These are phyloP conservation scores for Pythium pyrilobum DNA, from an alignment of 352 stramenopile species.

Conservation along the genomic window DNA sequence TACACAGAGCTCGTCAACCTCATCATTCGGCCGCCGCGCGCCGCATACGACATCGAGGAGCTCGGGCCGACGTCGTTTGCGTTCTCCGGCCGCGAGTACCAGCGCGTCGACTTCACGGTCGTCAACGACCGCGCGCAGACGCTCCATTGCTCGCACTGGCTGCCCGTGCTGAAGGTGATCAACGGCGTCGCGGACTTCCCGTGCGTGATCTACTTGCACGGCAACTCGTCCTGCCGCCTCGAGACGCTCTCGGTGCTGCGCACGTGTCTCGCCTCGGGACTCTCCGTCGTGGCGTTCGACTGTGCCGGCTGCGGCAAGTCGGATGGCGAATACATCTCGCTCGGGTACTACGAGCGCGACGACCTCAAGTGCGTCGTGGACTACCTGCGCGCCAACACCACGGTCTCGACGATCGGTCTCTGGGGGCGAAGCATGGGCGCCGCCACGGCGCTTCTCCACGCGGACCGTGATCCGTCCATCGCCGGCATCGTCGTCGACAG, in stretches of 20 bases:
- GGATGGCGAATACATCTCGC: slow-evolving; percentile 96
- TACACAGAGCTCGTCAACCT: slow-evolving; percentile 97
- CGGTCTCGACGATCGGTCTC: slow-evolving; percentile 93
- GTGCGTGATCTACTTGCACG: slow-evolving; percentile 98
- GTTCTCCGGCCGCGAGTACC: slow-evolving; percentile 86
- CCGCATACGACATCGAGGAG: slow-evolving; percentile 87
- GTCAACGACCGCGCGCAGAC: slow-evolving; percentile 72
- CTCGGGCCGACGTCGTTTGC: slow-evolving; percentile 89
- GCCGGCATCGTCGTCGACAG: slow-evolving; percentile 97
- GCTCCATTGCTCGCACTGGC: slow-evolving; percentile 95
- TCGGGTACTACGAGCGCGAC: slow-evolving; percentile 96
- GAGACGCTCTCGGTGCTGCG: slow-evolving; percentile 91
- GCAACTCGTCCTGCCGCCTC: slow-evolving; percentile 94
- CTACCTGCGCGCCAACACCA: slow-evolving; percentile 88
- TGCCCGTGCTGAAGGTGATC: slow-evolving; percentile 43
- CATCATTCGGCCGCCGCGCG: slow-evolving; percentile 95
- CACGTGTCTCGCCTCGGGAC: slow-evolving; percentile 88
- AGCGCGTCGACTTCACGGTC: slow-evolving; percentile 89
- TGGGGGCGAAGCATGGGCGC: slow-evolving; percentile 98
- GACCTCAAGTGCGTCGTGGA: slow-evolving; percentile 88
- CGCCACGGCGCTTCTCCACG: slow-evolving; percentile 96
- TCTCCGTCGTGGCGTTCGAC: slow-evolving; percentile 97
- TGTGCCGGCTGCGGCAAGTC: slow-evolving; percentile 94
- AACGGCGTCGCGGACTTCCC: slow-evolving; percentile 40
- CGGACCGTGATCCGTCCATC: slow-evolving; percentile 95